Evolutionary conservation across 768 basidiomycete species (phyloP).

Genomic region (Steccherinum ochraceum): DNA sequence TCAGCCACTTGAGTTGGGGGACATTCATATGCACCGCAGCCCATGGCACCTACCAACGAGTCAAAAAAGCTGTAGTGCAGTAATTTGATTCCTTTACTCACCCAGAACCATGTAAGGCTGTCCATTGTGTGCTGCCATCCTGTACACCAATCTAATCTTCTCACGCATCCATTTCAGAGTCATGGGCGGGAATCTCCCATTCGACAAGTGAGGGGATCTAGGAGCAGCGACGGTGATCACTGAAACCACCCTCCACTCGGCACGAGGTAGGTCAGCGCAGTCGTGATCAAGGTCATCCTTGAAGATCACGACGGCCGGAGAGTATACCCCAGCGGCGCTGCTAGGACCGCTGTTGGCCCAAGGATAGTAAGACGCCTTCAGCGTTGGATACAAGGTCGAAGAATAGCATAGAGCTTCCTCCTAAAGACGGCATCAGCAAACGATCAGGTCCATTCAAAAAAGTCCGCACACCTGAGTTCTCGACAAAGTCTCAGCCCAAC

Average conservation of each 20-base stretch:
- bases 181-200: constrained; percentile 15
- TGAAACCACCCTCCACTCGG: constrained; percentile 32
- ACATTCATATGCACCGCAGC: constrained; percentile 37
- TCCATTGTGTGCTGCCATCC: constrained; percentile 34
- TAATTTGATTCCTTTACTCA: constrained; percentile 11
- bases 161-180: constrained; percentile 30
- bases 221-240: constrained; percentile 44
- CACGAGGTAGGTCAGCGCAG: constrained; percentile 28
- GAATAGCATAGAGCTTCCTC: constrained; percentile 45
- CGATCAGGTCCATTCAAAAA: not conserved
- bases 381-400: constrained; percentile 37
- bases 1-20: constrained; percentile 34
- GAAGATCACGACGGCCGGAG: constrained; percentile 41
- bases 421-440: constrained; percentile 14
- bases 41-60: constrained; percentile 32
- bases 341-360: constrained; percentile 40
- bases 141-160: constrained; percentile 37
- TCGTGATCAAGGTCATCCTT: constrained; percentile 39
- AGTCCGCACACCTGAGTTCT: constrained; percentile 5
- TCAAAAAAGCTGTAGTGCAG: not conserved
- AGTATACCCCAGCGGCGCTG: constrained; percentile 34
- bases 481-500: constrained; percentile 7
- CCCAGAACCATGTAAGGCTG: constrained; percentile 34
- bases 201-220: constrained; percentile 23
- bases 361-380: constrained; percentile 35